Base-by-base conservation (phyloP, 495 filamentous ascomycete genomes). In the Lepraria neglecta region DNA sequence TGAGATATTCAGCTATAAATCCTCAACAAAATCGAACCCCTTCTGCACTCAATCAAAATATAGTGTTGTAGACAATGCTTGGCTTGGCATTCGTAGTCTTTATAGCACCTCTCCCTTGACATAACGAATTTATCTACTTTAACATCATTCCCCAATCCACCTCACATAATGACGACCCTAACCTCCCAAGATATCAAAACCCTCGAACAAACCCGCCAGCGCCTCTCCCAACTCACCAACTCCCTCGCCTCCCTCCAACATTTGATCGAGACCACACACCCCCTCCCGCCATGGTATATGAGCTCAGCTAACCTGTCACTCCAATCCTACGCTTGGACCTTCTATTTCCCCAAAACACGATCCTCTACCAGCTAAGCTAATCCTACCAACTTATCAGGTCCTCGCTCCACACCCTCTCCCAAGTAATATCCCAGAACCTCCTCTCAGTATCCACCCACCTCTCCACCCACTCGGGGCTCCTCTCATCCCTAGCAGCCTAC, bases 141-240 rank as follows among this genome's bases (percentile, higher is more conserved):
- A 24, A 24, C 1, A 24, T 24, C 24, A 24, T 24, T 24, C 24
- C 24, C 24, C 24, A 24, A 33, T n/a, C 11, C 6, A 33, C 14
- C 12, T 17, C 14, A 10, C 14, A 52, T 27, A 58, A 84, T 82
- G 81, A 70, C 77, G 27, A 74, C 79, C 21, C 67, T 82, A 24
- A 68, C 71, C 17, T 74, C 73, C 52, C 84, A 87, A 19, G 87
- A 92, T 63, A 77, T 89, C 55, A 86, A 86, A 75, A 78, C 81
- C 60, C 80, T 95, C 52, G 89, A 95, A 65, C 78, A 87, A 69
- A 82, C 87, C 45, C 85, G 88, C 46, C 86, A 87, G 66, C 82
- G 88, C 15, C 82, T 91, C 45, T 75, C 75, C 40, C 86, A 89
- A 67, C 80, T 95, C 43, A 82, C 81, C 17, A 82, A 76, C 69